Percentiles rank a stretch among this genome's conserved stretches.
Conservation (phyloP, 371 early-diverging fungal species). For the Mucor indicus region DNA sequence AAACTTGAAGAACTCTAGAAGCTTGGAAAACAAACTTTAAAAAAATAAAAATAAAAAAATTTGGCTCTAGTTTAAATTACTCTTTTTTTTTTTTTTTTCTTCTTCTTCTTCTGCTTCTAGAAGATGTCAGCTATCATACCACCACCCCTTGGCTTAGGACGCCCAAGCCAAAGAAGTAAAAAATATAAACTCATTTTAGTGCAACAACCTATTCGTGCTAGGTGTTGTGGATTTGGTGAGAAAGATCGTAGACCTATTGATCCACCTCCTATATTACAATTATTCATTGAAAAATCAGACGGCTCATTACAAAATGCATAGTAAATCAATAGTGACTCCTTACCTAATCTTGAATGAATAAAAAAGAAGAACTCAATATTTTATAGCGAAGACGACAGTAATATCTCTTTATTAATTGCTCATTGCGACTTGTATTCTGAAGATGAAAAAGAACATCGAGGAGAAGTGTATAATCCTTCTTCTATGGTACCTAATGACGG, state of each 20-base stretch:
- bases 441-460: constrained; percentile 19
- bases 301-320: constrained; percentile 24
- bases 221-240: constrained; percentile 55
- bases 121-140: constrained; percentile 10
- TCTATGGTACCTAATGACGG: no score
- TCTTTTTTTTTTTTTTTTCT: constrained; percentile 10
- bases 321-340: constrained; percentile 3
- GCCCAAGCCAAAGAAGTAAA: constrained; percentile 25
- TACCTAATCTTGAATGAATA: no score
- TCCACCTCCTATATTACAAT: constrained; percentile 33
- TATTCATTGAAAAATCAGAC: constrained; percentile 30
- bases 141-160: constrained; percentile 27
- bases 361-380: no score
- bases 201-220: constrained; percentile 64
- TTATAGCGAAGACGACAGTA: constrained; percentile 18
- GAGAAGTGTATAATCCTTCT: constrained; percentile 32
- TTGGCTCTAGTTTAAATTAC: not conserved
- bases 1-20: constrained; percentile 56
- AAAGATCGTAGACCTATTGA: constrained; percentile 34
- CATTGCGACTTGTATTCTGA: constrained; percentile 29
- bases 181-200: constrained; percentile 24
- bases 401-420: constrained; percentile 22
- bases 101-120: constrained; percentile 2
- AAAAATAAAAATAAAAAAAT: not conserved
- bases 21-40: constrained; percentile 57